Conservation (phyloP, 2,329 filamentous ascomycete genomes). For the Pyrenochaeta sp. region DNA sequence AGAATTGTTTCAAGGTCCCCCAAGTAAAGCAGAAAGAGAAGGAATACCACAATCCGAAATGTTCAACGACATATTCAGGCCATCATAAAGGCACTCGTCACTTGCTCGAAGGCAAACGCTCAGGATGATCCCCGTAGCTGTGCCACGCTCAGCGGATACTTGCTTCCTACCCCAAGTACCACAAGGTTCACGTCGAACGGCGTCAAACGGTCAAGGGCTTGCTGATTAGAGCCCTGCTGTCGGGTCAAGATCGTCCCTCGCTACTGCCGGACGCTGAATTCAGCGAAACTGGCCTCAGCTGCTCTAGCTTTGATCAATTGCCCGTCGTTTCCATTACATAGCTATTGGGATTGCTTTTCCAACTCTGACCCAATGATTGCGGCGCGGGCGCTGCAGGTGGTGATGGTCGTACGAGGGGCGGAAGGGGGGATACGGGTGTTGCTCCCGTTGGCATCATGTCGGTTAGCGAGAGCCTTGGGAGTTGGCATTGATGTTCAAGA, state of each 20-base stretch:
- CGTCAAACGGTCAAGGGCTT: not conserved
- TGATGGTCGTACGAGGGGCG: not conserved
- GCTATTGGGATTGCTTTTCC: not conserved
- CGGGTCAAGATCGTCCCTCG: not conserved
- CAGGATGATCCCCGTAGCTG: not conserved
- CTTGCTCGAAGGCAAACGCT: not conserved
- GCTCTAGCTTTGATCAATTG: not conserved
- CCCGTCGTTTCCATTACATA: not conserved
- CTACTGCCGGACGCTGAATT: not conserved
- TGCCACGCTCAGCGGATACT: not conserved
- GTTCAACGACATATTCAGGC: not conserved
- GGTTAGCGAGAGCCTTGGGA: not conserved
- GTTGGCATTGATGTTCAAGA: not conserved
- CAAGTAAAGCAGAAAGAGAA: not conserved
- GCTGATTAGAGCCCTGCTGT: not conserved
- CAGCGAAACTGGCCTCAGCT: not conserved
- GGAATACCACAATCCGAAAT: not conserved
- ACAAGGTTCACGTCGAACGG: not conserved
- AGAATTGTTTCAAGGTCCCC: not conserved
- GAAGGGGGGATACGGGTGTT: not conserved
- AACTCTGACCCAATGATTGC: not conserved
- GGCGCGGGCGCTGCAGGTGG: not conserved
- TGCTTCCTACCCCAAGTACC: slow-evolving; percentile 1
- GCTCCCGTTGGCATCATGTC: not conserved
- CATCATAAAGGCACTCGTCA: not conserved